Evolutionary conservation across 2,329 filamentous ascomycete species (phyloP).

Genomic region (Cryphonectria nitschkei): DNA sequence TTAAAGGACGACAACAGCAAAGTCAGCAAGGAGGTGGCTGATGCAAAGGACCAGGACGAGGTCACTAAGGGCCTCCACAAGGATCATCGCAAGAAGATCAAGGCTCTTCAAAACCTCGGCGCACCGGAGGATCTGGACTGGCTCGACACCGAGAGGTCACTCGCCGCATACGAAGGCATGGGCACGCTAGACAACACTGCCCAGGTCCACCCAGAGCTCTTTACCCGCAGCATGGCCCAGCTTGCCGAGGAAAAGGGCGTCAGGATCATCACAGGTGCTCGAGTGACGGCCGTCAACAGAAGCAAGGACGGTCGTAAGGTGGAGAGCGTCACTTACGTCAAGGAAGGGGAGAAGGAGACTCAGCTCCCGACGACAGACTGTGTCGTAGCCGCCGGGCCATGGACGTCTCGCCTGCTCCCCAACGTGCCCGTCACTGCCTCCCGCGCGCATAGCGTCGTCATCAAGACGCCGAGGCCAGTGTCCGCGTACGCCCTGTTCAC

Average conservation of each 20-base stretch:
- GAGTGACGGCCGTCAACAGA: slow-evolving; percentile 36
- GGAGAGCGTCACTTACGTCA: slow-evolving; percentile 29
- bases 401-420: slow-evolving; percentile 49
- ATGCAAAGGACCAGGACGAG: slow-evolving; percentile 11
- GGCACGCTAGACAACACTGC: slow-evolving; percentile 65
- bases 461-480: slow-evolving; percentile 46
- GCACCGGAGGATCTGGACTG: slow-evolving; percentile 69
- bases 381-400: slow-evolving; percentile 48
- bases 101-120: slow-evolving; percentile 35
- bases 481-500: slow-evolving; percentile 72
- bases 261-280: slow-evolving; percentile 49
- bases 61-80: slow-evolving; percentile 28
- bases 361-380: slow-evolving; percentile 35
- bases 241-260: slow-evolving; percentile 66
- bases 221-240: slow-evolving; percentile 72
- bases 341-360: slow-evolving; percentile 25
- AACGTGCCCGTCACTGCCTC: slow-evolving; percentile 45
- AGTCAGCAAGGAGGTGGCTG: neutral
- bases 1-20: neutral
- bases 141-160: slow-evolving; percentile 60
- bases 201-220: slow-evolving; percentile 78
- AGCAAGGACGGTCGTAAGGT: slow-evolving; percentile 32
- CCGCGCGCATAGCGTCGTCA: slow-evolving; percentile 51
- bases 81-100: slow-evolving; percentile 34
- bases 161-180: slow-evolving; percentile 40